Base-by-base conservation (phyloP, 2,329 filamentous ascomycete genomes). In the Dichotomopilus funicola region DNA sequence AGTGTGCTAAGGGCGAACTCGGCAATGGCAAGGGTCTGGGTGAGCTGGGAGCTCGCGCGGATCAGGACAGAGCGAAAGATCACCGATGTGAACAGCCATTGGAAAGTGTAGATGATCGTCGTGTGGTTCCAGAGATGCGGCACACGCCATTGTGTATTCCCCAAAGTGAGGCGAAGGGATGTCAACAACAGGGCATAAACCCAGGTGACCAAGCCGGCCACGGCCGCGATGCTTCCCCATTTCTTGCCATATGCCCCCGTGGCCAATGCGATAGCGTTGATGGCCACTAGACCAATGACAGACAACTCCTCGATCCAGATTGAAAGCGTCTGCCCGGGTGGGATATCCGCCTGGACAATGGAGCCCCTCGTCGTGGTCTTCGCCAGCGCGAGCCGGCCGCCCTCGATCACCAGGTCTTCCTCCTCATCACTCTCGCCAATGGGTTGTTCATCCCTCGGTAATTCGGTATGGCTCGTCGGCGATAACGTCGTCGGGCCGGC, bases 81-180 rank as follows among this genome's bases (percentile, higher is more conserved):
- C 62, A 90, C 75, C 31, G 92, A 60, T 7, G 79, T 78, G 65
- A 91, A 85, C 5, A 94, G 66, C 90, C 92, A 99, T 68, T 91
- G 86, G 53, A 85, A 75, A 53, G 81, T 80, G 71, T 99, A 99
- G 53, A 99, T 83, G 60, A 80, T 73, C 19, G 90, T 88, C 0
- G 94, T 97, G 71, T 99, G 94, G 67, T 92, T 91, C 94, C 94
- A 99, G 7, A 97, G 75, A 56, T 81, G 78, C 7, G 87, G 86
- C 11, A 94, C 69, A 70, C 70, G 80, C 80, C 73, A 89, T 78
- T 76, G 82, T 65, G 73, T 82, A 72, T 75, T 83, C 70, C 70
- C 86, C 72, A 78, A 82, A 72, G 72, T 85, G 65, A 96, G 75
- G 37, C 94, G 85, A 44, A 91, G 73, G 19, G 83, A 81, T 11